Evolutionary conservation across 495 filamentous ascomycete species (phyloP).

Genomic region (Venustampulla echinocandica): DNA sequence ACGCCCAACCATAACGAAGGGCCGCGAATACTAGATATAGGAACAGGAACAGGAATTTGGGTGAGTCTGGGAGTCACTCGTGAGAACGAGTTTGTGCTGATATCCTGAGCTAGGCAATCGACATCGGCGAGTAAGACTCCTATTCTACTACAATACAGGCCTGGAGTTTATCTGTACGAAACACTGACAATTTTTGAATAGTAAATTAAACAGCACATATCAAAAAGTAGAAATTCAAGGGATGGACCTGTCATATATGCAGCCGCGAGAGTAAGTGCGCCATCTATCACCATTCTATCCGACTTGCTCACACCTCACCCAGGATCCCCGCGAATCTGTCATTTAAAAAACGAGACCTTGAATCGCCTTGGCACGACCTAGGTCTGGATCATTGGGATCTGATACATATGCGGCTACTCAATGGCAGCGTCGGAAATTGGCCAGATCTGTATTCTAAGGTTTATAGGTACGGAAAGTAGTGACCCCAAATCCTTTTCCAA

Average conservation of each 20-base stretch:
- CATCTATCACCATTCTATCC: too few relatives aligned
- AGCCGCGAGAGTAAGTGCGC: constrained; percentile 55
- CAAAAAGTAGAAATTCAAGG: constrained; percentile 56
- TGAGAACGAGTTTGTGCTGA: background rate
- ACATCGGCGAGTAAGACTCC: constrained; percentile 76
- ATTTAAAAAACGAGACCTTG: constrained; percentile 69
- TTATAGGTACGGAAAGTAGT: constrained; percentile 43
- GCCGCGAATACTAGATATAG: constrained; percentile 65
- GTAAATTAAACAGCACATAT: constrained; percentile 42
- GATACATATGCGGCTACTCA: constrained; percentile 75
- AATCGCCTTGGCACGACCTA: constrained; percentile 64
- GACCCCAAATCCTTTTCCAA: background rate
- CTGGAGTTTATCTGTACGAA: constrained; percentile 18
- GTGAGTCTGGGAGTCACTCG: background rate
- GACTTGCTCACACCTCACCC: background rate
- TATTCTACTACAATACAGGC: too few relatives aligned
- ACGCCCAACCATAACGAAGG: constrained; percentile 30
- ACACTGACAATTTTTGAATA: background rate
- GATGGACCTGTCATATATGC: constrained; percentile 71
- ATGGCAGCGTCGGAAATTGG: constrained; percentile 76
- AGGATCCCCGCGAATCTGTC: constrained; percentile 65
- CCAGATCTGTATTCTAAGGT: constrained; percentile 60
- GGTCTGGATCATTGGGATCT: constrained; percentile 74
- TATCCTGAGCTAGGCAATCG: constrained; percentile 48
- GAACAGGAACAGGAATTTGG: constrained; percentile 90